A percentile compares a stretch with the other conserved stretches of the same genome.
Conservation (phyloP, 1,139 yeast genomes). For the Zygoascus sp. region DNA sequence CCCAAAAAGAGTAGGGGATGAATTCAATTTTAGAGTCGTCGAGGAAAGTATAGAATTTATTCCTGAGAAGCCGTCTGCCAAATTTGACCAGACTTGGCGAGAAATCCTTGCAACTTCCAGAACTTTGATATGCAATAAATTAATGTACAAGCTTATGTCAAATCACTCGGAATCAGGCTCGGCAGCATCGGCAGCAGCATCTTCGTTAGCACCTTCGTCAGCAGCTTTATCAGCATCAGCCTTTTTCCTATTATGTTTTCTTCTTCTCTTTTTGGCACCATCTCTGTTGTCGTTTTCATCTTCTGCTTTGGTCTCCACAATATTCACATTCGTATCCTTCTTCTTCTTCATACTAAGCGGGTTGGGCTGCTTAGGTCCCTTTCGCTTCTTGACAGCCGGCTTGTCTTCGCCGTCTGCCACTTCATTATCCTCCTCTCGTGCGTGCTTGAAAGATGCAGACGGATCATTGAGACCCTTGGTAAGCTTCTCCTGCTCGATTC, state of each 20-base stretch:
- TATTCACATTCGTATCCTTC: not conserved
- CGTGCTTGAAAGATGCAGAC: conserved; percentile 37
- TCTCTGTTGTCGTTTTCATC: conserved; percentile 2
- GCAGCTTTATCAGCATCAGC: not conserved
- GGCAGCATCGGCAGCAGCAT: not conserved
- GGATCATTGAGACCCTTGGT: conserved; percentile 70
- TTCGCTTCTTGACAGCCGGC: conserved; percentile 44
- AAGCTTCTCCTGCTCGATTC: conserved; percentile 61
- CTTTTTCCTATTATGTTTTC: conserved; percentile 11
- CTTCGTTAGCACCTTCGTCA: not conserved
- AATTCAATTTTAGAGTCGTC: no score
- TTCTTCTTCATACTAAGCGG: conserved; percentile 73
- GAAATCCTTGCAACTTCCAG: no score
- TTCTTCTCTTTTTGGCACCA: conserved; percentile 12
- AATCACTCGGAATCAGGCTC: not conserved
- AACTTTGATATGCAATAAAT: not conserved
- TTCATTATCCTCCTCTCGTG: conserved; percentile 32
- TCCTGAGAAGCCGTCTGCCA: no score
- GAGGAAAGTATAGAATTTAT: no score
- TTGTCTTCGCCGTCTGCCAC: conserved; percentile 27
- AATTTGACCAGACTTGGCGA: no score
- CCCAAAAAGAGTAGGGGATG: no score
- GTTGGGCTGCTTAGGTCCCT: conserved; percentile 75
- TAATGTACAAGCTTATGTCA: not conserved
- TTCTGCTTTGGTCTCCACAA: conserved; percentile 13